Conservation (phyloP, 2,329 filamentous ascomycete species). For the Fusarium tanahbumbuense region DNA sequence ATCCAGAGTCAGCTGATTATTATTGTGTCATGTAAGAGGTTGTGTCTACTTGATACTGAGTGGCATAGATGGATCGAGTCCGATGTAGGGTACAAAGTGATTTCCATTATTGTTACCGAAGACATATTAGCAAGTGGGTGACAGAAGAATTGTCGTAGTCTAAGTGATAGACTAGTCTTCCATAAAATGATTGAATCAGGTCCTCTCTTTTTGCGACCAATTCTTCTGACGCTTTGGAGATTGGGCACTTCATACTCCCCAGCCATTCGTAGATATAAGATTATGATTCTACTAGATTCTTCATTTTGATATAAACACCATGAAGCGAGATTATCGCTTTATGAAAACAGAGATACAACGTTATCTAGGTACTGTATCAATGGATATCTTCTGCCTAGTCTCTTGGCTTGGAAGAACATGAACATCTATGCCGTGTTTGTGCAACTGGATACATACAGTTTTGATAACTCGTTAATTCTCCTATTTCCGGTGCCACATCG, state of each 20-base stretch:
- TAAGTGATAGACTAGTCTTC: too few relatives aligned
- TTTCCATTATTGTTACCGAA: background rate
- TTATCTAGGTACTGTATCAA: background rate
- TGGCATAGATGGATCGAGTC: background rate
- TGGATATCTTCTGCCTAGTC: background rate
- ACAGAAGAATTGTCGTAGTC: too few relatives aligned
- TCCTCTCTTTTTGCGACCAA: too few relatives aligned
- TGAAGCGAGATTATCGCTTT: background rate
- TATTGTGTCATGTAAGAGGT: constrained; percentile 10
- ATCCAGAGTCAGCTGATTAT: constrained; percentile 22
- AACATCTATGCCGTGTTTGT: constrained; percentile 24
- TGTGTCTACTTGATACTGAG: constrained; percentile 7
- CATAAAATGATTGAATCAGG: too few relatives aligned
- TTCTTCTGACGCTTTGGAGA: too few relatives aligned
- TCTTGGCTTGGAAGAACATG: background rate
- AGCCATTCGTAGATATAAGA: background rate
- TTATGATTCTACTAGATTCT: background rate
- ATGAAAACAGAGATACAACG: background rate
- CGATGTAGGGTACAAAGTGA: background rate
- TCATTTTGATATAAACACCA: background rate
- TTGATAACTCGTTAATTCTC: constrained; percentile 2
- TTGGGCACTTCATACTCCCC: background rate
- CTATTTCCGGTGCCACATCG: background rate
- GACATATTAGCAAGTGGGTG: background rate
- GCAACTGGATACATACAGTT: background rate